A percentile compares a stretch with the other conserved stretches of the same genome.
These are phyloP conservation scores for Penicillium digitatum DNA, from an alignment of 2,329 filamentous ascomycete genomes.

Conservation along the genomic window DNA sequence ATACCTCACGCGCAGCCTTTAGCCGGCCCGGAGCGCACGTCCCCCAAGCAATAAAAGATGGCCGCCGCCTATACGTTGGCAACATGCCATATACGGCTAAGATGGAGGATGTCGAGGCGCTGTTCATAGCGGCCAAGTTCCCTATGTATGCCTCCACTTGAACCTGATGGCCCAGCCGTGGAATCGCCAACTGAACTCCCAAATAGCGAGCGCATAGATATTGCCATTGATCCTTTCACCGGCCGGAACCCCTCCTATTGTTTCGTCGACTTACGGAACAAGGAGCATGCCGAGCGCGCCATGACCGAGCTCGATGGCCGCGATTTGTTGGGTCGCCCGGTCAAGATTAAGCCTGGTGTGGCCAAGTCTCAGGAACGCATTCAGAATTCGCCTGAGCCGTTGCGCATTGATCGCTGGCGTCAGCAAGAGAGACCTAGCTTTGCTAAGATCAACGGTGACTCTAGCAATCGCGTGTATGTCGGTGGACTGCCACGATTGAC, in stretches of 20 bases:
- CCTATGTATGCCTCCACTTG: slow-evolving; percentile 30
- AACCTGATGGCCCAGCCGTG: slow-evolving; percentile 1
- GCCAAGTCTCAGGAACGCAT: slow-evolving; percentile 46
- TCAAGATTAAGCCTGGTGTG: slow-evolving; percentile 64
- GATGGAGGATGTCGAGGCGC: slow-evolving; percentile 46
- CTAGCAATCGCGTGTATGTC: slow-evolving; percentile 46
- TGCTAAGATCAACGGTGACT: slow-evolving; percentile 33
- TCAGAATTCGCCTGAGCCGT: slow-evolving; percentile 20
- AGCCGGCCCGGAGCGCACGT: slow-evolving; percentile 30
- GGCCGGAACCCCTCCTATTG: slow-evolving; percentile 69
- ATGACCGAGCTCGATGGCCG: slow-evolving; percentile 55
- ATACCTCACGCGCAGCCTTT: slow-evolving; percentile 32
- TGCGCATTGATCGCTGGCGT: slow-evolving; percentile 44
- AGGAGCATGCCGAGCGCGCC: slow-evolving; percentile 55
- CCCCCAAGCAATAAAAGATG: slow-evolving; percentile 39
- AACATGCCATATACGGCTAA: slow-evolving; percentile 55
- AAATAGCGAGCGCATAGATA: slow-evolving; percentile 57
- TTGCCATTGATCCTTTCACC: slow-evolving; percentile 65
- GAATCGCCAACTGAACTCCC: slow-evolving; percentile 19
- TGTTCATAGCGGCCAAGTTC: slow-evolving; percentile 45
- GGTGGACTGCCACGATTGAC: slow-evolving; percentile 46
- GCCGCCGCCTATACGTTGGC: slow-evolving; percentile 51
- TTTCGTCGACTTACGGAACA: slow-evolving; percentile 63
- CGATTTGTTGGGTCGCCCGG: slow-evolving; percentile 54
- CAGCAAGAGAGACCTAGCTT: slow-evolving; percentile 38